These are phyloP conservation scores for Proliferodiscus dingleyae DNA, from an alignment of 2,329 filamentous ascomycete genomes.

Conservation along the genomic window DNA sequence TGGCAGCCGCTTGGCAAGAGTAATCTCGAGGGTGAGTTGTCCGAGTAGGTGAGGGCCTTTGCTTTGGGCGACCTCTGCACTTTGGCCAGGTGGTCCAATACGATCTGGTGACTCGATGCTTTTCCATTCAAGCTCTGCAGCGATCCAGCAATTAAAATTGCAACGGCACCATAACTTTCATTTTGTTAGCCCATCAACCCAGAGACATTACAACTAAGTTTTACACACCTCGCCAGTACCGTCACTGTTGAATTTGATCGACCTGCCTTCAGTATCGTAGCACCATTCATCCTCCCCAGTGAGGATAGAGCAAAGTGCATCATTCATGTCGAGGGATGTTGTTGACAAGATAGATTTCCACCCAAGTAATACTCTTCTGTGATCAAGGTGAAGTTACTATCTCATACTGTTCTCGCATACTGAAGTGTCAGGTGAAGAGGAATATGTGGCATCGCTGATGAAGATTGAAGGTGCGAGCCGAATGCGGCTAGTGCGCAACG, in stretches of 20 bases:
- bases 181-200: slow-evolving; percentile 1
- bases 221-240: slow-evolving; percentile 25
- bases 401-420: too few species aligned
- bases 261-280: slow-evolving; percentile 20
- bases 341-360: too few species aligned
- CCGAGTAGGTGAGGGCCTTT: background rate
- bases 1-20: background rate
- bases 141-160: background rate
- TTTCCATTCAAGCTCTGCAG: background rate
- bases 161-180: slow-evolving; percentile 8
- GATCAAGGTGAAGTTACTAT: too few species aligned
- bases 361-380: too few species aligned
- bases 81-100: background rate
- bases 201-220: background rate
- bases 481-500: too few species aligned
- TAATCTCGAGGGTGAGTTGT: background rate
- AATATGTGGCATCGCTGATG: too few species aligned
- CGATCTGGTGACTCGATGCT: too few species aligned
- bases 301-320: slow-evolving; percentile 26
- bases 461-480: too few species aligned
- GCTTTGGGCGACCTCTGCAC: background rate
- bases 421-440: too few species aligned
- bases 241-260: slow-evolving; percentile 24
- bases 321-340: slow-evolving; percentile 19
- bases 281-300: slow-evolving; percentile 19